A percentile compares a stretch with the other conserved stretches of the same genome.
Conservation (phyloP, 139 green algal genomes). For the Gonium pectorale region DNA sequence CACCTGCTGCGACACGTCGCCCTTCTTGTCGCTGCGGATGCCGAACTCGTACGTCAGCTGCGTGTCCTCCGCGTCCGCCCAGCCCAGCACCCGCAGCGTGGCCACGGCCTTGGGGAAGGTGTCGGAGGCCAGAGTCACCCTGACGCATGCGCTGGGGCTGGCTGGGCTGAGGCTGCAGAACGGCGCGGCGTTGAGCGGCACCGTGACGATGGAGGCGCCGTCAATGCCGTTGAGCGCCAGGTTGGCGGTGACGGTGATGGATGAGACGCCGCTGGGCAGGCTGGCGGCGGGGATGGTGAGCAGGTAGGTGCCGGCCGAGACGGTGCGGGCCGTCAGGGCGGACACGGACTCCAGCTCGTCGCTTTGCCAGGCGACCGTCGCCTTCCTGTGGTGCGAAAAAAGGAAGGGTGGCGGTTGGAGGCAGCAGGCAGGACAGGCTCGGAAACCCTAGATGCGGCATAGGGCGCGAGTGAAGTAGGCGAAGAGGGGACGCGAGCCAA, state of each 20-base stretch:
- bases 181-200: background rate
- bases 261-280: background rate
- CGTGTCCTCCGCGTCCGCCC: background rate
- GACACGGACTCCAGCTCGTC: background rate
- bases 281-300: background rate
- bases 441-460: background rate
- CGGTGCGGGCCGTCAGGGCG: background rate
- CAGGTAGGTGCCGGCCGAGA: background rate
- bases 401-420: background rate
- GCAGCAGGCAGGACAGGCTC: background rate
- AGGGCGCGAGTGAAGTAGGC: background rate
- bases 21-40: background rate
- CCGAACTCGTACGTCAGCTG: slow-evolving; percentile 27
- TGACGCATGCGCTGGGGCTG: background rate
- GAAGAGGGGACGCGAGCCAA: background rate
- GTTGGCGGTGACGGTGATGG: background rate
- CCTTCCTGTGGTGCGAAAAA: background rate
- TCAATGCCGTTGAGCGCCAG: background rate
- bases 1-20: background rate
- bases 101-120: background rate
- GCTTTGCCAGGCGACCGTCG: background rate
- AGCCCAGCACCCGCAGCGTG: background rate
- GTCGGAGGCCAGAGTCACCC: background rate
- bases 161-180: background rate
- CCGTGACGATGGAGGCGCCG: background rate